A percentile compares a stretch with the other conserved stretches of the same genome.
Conservation (phyloP, 164 flowering plant genomes). For the Berberis vulgaris region DNA sequence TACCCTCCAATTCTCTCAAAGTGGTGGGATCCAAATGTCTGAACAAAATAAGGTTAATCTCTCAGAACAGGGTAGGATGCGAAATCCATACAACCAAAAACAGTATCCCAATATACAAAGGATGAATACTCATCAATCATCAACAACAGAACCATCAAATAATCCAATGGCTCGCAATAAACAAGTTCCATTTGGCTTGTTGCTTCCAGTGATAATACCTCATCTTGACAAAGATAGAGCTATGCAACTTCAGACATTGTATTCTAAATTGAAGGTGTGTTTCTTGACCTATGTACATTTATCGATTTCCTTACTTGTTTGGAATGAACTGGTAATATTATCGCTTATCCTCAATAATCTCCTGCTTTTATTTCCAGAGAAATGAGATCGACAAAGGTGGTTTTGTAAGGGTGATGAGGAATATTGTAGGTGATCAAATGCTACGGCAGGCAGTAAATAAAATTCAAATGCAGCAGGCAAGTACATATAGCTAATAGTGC, state of each 20-base stretch:
- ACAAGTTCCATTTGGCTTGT: conserved; percentile 49
- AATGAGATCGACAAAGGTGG: conserved; percentile 73
- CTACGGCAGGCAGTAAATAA: conserved; percentile 61
- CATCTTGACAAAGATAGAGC: conserved; percentile 84
- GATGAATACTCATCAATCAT: conserved; percentile 38
- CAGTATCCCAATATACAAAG: conserved; percentile 34
- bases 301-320: background rate
- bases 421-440: conserved; percentile 86
- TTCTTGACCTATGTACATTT: background rate
- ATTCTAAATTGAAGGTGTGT: conserved; percentile 58
- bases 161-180: conserved; percentile 15
- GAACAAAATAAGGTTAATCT: conserved; percentile 25
- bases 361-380: conserved; percentile 30
- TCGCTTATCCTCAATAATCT: conserved; percentile 1
- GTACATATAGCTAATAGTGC: background rate
- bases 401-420: conserved; percentile 68
- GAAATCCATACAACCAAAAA: conserved; percentile 27
- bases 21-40: conserved; percentile 26
- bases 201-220: conserved; percentile 65
- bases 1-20: conserved; percentile 28
- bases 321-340: background rate
- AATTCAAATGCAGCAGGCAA: conserved; percentile 51
- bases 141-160: conserved; percentile 26
- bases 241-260: conserved; percentile 63
- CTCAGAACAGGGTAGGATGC: conserved; percentile 28